Evolutionary conservation across 768 basidiomycete species (phyloP).

Genomic region (Leucosporidium yakuticum): DNA sequence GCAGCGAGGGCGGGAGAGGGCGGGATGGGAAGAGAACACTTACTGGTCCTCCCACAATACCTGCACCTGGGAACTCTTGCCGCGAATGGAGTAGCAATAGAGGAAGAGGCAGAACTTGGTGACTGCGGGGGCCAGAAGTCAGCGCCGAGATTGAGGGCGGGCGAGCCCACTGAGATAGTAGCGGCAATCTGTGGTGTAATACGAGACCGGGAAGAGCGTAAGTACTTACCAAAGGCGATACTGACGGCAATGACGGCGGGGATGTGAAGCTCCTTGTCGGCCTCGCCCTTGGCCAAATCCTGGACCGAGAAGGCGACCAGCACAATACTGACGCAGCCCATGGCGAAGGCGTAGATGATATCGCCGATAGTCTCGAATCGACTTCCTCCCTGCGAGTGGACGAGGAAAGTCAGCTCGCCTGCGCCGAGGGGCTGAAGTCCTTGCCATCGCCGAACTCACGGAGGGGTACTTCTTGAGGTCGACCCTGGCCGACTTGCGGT

Average conservation of each 20-base stretch:
- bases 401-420: background rate
- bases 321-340: slow-evolving; percentile 27
- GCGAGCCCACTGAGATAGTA: background rate
- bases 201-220: background rate
- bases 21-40: slow-evolving; percentile 59
- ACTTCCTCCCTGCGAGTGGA: slow-evolving; percentile 10
- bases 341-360: slow-evolving; percentile 24
- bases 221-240: slow-evolving; percentile 63
- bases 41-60: slow-evolving; percentile 98
- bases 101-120: slow-evolving; percentile 74
- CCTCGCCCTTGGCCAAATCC: slow-evolving; percentile 53
- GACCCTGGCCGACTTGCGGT: slow-evolving; percentile 63
- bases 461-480: slow-evolving; percentile 82
- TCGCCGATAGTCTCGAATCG: slow-evolving; percentile 29
- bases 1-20: background rate
- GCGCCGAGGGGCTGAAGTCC: no score
- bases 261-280: slow-evolving; percentile 62
- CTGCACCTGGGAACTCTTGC: slow-evolving; percentile 79
- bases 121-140: background rate
- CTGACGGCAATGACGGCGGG: slow-evolving; percentile 76
- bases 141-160: background rate
- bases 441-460: slow-evolving; percentile 74
- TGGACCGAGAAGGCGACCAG: slow-evolving; percentile 63
- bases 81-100: slow-evolving; percentile 73
- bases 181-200: background rate